Evolutionary conservation across 176 grass and related monocot species (phyloP).

Genomic region (Musa acuminata): DNA sequence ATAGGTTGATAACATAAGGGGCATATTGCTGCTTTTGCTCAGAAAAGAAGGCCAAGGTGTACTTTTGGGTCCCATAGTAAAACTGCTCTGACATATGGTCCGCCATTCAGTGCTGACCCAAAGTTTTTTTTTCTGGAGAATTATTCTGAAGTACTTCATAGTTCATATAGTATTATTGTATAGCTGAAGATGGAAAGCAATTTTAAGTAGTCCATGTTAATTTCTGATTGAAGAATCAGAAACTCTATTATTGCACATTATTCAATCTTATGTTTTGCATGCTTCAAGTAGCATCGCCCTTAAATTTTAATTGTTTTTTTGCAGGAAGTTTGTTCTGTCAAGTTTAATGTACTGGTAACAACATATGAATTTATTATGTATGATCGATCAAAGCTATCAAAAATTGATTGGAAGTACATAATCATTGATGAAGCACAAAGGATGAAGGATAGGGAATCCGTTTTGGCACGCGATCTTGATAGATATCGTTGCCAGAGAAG

Average conservation of each 20-base stretch:
- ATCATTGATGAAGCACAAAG: slow-evolving; percentile 98
- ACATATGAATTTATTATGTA: slow-evolving; percentile 99
- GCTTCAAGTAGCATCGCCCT: neutral
- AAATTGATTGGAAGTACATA: slow-evolving; percentile 98
- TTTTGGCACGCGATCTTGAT: slow-evolving; percentile 92
- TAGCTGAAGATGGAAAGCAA: neutral
- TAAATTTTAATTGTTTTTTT: slow-evolving; percentile 22
- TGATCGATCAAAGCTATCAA: slow-evolving; percentile 98
- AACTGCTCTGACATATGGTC: too few species aligned
- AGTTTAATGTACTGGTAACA: slow-evolving; percentile 98
- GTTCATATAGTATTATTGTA: neutral
- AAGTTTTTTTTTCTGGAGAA: neutral
- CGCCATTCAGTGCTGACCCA: neutral
- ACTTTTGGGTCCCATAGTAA: too few species aligned
- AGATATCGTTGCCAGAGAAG: slow-evolving; percentile 92
- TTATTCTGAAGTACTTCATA: neutral
- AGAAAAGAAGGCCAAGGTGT: too few species aligned
- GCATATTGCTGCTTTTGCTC: too few species aligned
- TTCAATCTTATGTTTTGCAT: neutral
- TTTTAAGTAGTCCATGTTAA: neutral
- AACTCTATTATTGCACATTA: neutral
- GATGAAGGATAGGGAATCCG: slow-evolving; percentile 97
- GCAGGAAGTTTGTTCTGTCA: slow-evolving; percentile 85
- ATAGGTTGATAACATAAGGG: too few species aligned
- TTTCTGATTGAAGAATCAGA: neutral